A percentile compares a stretch with the other conserved stretches of the same genome.
phyloP scores from a whole-genome alignment of 306 rosid species.

The Sphenostylis stenocarpa region DNA sequence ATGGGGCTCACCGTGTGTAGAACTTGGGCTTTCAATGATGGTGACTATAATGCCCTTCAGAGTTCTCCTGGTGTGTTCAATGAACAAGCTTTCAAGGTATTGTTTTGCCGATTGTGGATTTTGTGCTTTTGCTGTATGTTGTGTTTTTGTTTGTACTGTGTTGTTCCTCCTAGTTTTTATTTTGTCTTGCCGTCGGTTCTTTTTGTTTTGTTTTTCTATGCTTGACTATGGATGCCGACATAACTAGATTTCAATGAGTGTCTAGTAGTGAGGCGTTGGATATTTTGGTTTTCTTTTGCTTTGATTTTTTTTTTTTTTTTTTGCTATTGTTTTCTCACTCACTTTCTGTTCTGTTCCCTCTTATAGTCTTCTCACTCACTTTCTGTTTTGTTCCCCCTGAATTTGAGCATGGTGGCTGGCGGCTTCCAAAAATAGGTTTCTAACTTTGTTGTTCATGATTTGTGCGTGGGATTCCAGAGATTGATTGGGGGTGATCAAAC shows the following conservation, averaged over 20 bases:
- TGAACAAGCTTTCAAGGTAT: constrained; percentile 88
- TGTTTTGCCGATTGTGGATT: background rate
- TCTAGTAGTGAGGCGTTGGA: constrained; percentile 10
- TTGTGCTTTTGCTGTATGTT: constrained; percentile 2
- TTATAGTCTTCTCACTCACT: background rate
- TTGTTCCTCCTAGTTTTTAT: background rate
- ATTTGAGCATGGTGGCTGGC: constrained; percentile 20
- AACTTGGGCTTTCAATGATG: constrained; percentile 98
- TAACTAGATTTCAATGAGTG: constrained; percentile 26
- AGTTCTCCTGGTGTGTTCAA: constrained; percentile 80
- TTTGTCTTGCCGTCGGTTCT: background rate
- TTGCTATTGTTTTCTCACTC: background rate
- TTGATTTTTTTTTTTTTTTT: background rate
- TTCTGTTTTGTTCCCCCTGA: constrained; percentile 23
- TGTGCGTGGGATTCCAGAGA: constrained; percentile 22
- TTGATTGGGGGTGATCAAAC: constrained; percentile 3
- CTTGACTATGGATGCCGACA: constrained; percentile 16
- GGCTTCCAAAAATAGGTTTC: constrained; percentile 27
- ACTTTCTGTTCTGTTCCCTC: background rate
- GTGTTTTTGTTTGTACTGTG: background rate
- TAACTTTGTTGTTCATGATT: constrained; percentile 14
- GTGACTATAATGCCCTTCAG: constrained; percentile 92
- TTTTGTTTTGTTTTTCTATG: constrained; percentile 2
- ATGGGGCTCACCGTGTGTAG: constrained; percentile 98
- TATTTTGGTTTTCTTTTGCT: constrained; percentile 13